These are phyloP conservation scores for Pseudogymnoascus sp. DNA, from an alignment of 2,329 filamentous ascomycete species.

Conservation along the genomic window DNA sequence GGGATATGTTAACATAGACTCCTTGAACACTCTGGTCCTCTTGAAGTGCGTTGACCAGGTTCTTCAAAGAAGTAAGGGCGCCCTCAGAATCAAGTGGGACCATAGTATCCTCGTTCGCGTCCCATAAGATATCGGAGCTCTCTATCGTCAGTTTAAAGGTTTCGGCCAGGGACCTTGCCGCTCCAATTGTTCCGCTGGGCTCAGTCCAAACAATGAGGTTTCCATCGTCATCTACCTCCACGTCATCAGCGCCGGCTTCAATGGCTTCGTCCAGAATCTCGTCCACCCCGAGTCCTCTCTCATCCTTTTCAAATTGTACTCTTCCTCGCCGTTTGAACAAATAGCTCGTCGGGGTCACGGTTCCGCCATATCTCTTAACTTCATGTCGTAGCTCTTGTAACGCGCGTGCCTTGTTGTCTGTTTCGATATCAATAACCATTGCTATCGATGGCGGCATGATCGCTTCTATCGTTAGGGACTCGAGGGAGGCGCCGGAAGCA, in stretches of 20 bases:
- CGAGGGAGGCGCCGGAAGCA: slow-evolving; percentile 64
- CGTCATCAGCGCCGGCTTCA: slow-evolving; percentile 73
- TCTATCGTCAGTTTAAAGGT: slow-evolving; percentile 59
- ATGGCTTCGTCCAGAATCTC: slow-evolving; percentile 74
- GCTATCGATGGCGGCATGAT: slow-evolving; percentile 71
- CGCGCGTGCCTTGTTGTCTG: slow-evolving; percentile 68
- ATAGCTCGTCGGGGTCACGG: slow-evolving; percentile 67
- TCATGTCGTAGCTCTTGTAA: slow-evolving; percentile 64
- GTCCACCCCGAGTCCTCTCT: slow-evolving; percentile 45
- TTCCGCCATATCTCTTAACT: slow-evolving; percentile 65
- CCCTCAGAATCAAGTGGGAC: slow-evolving; percentile 53
- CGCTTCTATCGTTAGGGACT: slow-evolving; percentile 69
- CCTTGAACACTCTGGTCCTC: slow-evolving; percentile 69
- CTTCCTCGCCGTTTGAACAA: slow-evolving; percentile 77
- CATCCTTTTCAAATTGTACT: slow-evolving; percentile 58
- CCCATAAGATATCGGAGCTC: slow-evolving; percentile 76
- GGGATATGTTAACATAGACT: slow-evolving; percentile 64
- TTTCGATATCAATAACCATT: slow-evolving; percentile 76
- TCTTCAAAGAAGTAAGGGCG: slow-evolving; percentile 48
- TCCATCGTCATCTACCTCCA: slow-evolving; percentile 60
- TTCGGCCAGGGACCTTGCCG: slow-evolving; percentile 56
- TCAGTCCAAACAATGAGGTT: slow-evolving; percentile 65
- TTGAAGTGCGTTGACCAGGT: slow-evolving; percentile 52
- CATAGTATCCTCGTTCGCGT: slow-evolving; percentile 71
- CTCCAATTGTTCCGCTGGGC: slow-evolving; percentile 54